Conservation (phyloP, 129 eudicot species). For the Ambrosia trifida region DNA sequence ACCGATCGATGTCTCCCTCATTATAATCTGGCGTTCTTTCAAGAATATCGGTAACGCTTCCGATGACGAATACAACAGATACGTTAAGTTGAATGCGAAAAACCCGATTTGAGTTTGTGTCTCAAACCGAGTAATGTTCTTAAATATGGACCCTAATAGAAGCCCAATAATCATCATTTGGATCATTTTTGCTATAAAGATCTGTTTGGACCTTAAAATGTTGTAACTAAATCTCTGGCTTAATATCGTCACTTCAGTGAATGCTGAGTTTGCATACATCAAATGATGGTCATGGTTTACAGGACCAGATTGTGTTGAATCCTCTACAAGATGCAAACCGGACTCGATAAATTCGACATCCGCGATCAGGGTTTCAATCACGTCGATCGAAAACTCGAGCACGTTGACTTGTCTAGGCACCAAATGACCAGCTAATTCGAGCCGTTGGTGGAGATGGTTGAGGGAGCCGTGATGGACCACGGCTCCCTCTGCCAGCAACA, state of each 20-base stretch:
- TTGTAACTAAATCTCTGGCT: constrained; percentile 60
- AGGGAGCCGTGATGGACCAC: constrained; percentile 60
- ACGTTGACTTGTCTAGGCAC: constrained; percentile 64
- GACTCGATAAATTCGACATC: constrained; percentile 20
- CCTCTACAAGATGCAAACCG: constrained; percentile 21
- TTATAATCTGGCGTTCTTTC: constrained; percentile 55
- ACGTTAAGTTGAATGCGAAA: constrained; percentile 64
- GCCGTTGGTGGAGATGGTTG: constrained; percentile 42
- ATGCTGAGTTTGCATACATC: constrained; percentile 37
- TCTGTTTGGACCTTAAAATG: constrained; percentile 60
- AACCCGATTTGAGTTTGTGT: constrained; percentile 61
- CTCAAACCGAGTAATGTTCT: constrained; percentile 25
- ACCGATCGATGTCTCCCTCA: constrained; percentile 63
- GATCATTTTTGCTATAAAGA: constrained; percentile 46
- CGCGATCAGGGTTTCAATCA: constrained; percentile 36
- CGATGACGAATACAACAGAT: constrained; percentile 60
- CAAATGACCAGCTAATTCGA: constrained; percentile 50
- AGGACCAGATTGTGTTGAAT: constrained; percentile 22
- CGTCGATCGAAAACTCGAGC: constrained; percentile 70
- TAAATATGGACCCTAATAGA: constrained; percentile 53
- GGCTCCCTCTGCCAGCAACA: constrained; percentile 49
- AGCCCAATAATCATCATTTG: constrained; percentile 52
- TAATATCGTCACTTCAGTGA: constrained; percentile 49
- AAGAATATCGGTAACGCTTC: constrained; percentile 79
- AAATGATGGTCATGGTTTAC: constrained; percentile 11